These are phyloP conservation scores for Cokeromyces recurvatus DNA, from an alignment of 371 early-diverging fungal genomes.

Conservation along the genomic window DNA sequence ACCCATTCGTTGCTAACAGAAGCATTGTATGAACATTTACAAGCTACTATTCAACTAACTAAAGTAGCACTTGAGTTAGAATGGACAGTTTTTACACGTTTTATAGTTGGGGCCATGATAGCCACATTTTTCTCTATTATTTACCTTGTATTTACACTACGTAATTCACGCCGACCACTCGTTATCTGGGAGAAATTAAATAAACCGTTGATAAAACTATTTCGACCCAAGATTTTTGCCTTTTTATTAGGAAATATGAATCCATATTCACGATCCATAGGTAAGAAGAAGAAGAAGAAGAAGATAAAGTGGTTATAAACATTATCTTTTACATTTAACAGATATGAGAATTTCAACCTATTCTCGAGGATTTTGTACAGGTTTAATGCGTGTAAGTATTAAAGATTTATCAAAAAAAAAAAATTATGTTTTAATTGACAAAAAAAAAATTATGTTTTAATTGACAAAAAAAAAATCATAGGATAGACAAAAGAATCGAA, in stretches of 20 bases:
- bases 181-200: constrained; percentile 41
- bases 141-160: constrained; percentile 35
- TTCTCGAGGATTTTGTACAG: constrained; percentile 45
- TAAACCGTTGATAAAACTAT: constrained; percentile 40
- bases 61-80: constrained; percentile 39
- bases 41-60: constrained; percentile 28
- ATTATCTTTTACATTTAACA: constrained; percentile 1
- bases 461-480: constrained; percentile 1
- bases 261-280: constrained; percentile 40
- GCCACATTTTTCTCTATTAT: constrained; percentile 30
- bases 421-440: too few species aligned
- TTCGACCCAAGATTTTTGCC: constrained; percentile 37
- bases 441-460: background rate
- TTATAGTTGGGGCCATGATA: constrained; percentile 34
- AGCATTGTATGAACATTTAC: constrained; percentile 33
- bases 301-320: too few species aligned
- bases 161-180: constrained; percentile 36
- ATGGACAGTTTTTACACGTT: constrained; percentile 46
- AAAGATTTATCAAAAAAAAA: background rate
- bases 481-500: constrained; percentile 26
- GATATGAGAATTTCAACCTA: constrained; percentile 45
- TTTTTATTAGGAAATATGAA: constrained; percentile 28
- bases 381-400: constrained; percentile 44
- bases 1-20: too few species aligned
- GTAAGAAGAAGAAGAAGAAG: constrained; percentile 15